These are phyloP conservation scores for Evernia prunastri DNA, from an alignment of 495 filamentous ascomycete species.

Conservation along the genomic window DNA sequence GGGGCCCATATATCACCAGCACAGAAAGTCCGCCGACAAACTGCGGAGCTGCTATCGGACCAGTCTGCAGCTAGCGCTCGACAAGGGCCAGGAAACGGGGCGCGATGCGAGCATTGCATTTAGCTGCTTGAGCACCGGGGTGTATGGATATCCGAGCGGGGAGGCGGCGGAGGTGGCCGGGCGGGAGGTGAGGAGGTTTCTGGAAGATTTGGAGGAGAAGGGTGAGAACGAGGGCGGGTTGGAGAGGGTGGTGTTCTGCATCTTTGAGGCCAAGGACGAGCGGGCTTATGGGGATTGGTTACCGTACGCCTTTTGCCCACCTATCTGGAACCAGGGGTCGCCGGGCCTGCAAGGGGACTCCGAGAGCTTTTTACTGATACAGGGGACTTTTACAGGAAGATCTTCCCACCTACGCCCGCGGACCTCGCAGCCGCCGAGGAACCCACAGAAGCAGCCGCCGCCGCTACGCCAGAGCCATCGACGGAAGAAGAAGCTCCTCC, in stretches of 20 bases:
- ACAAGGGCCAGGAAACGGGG: slow-evolving; percentile 34
- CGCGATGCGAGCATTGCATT: slow-evolving; percentile 65
- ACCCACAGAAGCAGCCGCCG: slow-evolving; percentile 13
- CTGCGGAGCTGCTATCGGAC: slow-evolving; percentile 66
- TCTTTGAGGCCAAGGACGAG: slow-evolving; percentile 71
- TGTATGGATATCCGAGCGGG: slow-evolving; percentile 79
- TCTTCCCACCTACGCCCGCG: slow-evolving; percentile 34
- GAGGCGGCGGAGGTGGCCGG: slow-evolving; percentile 65
- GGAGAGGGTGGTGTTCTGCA: slow-evolving; percentile 73
- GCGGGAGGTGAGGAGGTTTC: slow-evolving; percentile 61
- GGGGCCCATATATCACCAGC: slow-evolving; percentile 66
- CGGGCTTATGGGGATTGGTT: slow-evolving; percentile 58
- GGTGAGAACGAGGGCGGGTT: slow-evolving; percentile 39
- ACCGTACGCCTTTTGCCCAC: slow-evolving; percentile 55
- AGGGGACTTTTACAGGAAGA: slow-evolving; percentile 23
- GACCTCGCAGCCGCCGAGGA: slow-evolving; percentile 20
- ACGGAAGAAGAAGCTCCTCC: slow-evolving; percentile 27
- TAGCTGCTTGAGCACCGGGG: slow-evolving; percentile 72
- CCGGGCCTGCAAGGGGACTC: not conserved
- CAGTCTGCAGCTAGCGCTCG: slow-evolving; percentile 65
- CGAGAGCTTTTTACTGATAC: slow-evolving; percentile 1
- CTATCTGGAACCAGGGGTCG: not conserved
- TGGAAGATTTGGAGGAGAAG: slow-evolving; percentile 51
- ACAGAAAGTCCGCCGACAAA: slow-evolving; percentile 36
- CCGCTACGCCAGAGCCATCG: not conserved